phyloP scores from a whole-genome alignment of 208 protist genomes.

The Leishmania turanica region DNA sequence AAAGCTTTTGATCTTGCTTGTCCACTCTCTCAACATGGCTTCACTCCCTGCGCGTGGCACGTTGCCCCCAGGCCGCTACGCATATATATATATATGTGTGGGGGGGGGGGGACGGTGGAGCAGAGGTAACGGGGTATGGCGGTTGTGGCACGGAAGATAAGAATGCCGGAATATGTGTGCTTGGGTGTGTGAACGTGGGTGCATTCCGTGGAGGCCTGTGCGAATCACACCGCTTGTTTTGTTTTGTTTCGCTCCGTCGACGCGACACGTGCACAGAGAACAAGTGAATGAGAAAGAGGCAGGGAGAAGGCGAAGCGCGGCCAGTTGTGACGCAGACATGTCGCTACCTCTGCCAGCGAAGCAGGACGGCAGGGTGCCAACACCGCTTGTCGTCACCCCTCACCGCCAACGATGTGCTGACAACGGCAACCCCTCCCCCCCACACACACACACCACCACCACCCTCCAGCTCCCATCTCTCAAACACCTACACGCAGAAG shows the following conservation, averaged over 20 bases:
- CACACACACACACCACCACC: too few relatives aligned
- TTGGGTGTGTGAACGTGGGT: not conserved
- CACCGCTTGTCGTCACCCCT: not conserved
- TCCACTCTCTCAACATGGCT: conserved; percentile 62
- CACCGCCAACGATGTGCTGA: not conserved
- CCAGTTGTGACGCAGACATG: not conserved
- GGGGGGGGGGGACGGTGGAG: not conserved
- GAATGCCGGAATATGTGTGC: not conserved
- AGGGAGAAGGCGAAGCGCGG: not conserved
- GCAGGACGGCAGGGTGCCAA: not conserved
- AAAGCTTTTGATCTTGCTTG: conserved; percentile 74
- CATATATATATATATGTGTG: not conserved
- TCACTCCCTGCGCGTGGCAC: not conserved
- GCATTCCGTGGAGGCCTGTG: not conserved
- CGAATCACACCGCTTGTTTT: not conserved
- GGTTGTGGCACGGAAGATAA: not conserved
- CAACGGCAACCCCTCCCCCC: not conserved
- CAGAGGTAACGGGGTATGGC: not conserved
- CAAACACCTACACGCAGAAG: not conserved
- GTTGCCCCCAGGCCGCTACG: not conserved
- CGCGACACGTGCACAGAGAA: too few relatives aligned
- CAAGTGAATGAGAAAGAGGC: not conserved
- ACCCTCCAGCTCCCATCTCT: too few relatives aligned
- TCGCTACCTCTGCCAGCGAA: not conserved
- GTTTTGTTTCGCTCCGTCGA: not conserved